Evolutionary conservation across 116 monocot genomes (phyloP), one percentile per base, ranked within the genome.

Genomic region (Trichopus zeylanicus): DNA sequence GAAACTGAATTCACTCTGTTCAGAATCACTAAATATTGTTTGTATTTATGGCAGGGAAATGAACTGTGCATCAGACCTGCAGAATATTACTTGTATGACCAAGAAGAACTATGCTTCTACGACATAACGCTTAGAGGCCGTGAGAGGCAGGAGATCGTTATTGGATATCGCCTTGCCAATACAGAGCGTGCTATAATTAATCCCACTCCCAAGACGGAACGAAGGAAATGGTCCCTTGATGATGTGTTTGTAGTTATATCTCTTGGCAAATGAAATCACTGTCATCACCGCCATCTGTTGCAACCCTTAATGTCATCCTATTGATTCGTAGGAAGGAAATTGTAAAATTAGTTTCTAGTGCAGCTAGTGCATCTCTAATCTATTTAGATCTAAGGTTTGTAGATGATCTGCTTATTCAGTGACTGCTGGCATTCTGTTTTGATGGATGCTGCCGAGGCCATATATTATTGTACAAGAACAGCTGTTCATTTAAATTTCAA

Each of bases 201-300:
- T 27, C 92, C 92, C 25, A 62, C 62, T 5, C 47, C 55, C 5
- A 92, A 92, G 79, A 51, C 71, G 13, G 69, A 74, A 66, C 29
- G 29, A 46, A 78, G 81, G 55, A 87, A 77, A 65, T 92, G 92
- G 88, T 92, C 88, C 18, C 71, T 71, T 2, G 88, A 80, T 38
- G 92, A 92, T 62, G 84, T 88, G 2, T 92, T 92, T 69, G 87
- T 92, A 52, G 88, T 81, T 6, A 92, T 92, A 24, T 76, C 76
- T 9, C 65, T 69, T 24, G 88, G 60, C 11, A 70, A 87, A 34
- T 82, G 60, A 78, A 31, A 39, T 32, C 46, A 25, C 5, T 0
- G 0, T 21, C 7, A 22, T 49, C 7, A 49, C 23, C 22, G 19
- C 19, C n/a, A n/a, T n/a, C n/a, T 49, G 22, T 49, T 49, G 22